These are phyloP conservation scores for Lactifluus pinguis DNA, from an alignment of 768 basidiomycete genomes.

Conservation along the genomic window DNA sequence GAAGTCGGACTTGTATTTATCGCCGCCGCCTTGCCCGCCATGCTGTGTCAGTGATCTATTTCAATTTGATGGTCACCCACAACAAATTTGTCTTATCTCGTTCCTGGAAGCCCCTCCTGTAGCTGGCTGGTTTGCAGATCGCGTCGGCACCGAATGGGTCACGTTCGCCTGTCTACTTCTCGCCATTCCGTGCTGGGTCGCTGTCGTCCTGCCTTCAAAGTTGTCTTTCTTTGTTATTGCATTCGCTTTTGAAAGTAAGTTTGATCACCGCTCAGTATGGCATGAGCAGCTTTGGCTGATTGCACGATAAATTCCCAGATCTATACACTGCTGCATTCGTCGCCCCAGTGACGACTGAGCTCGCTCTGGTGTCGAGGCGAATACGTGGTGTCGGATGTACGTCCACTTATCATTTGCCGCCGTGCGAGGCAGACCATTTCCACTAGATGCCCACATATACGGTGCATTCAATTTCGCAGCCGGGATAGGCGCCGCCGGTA, in stretches of 20 bases:
- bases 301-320: constrained; percentile 28
- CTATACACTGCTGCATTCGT: constrained; percentile 54
- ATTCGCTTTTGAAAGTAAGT: constrained; percentile 46
- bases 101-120: constrained; percentile 42
- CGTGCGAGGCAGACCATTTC: neutral
- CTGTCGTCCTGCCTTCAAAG: constrained; percentile 39
- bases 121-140: constrained; percentile 51
- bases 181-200: constrained; percentile 54
- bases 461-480: constrained; percentile 67
- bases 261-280: constrained; percentile 10
- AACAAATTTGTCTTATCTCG: neutral
- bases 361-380: constrained; percentile 48
- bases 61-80: neutral
- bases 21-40: constrained; percentile 51
- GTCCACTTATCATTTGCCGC: constrained; percentile 21
- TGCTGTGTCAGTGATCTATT: constrained; percentile 47
- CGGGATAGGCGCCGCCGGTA: constrained; percentile 54
- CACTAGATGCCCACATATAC: constrained; percentile 61
- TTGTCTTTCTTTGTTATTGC: constrained; percentile 41
- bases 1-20: constrained; percentile 60
- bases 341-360: constrained; percentile 56
- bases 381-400: constrained; percentile 62
- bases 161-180: constrained; percentile 39
- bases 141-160: constrained; percentile 47
- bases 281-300: neutral